Base-by-base conservation (phyloP, 31 red algal genomes). In the Porphyra umbilicalis region DNA sequence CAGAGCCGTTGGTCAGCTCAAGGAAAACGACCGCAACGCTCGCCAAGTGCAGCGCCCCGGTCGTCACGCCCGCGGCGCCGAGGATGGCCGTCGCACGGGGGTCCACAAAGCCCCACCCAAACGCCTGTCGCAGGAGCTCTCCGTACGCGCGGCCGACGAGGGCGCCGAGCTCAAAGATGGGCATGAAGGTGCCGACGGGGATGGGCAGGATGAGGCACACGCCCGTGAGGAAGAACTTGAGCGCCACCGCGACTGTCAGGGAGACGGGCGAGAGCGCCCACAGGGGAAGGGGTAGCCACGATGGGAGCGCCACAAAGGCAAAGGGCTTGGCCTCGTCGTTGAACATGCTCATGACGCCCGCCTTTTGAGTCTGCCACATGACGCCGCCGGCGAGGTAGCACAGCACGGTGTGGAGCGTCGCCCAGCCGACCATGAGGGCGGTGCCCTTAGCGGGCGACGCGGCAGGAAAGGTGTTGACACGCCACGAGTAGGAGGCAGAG, bases 111-210 rank as follows among this genome's bases (percentile, higher is more conserved):
- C 75, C 34, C 32, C 86, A 89, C n/a, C 82, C 91, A 39, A 46
- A 80, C 18, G 38, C 84, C 57, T 71, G 57, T 25, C 57, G 57
- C 31, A 77, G 75, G 11, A 89, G 38, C 75, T 90, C 87, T 38
- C 92, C 87, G 87, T 87, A 94, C 2, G 84, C 79, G 31, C 87
- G 85, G 16, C 92, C 92, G 31, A 88, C 42, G 36, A 90, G 67
- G 13, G 92, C 92, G 9, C 92, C 92, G 40, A 90, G 75, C 39
- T 94, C 87, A 67, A 94, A 94, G 57, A 94, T 90, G 36, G 92
- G 92, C 88, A 90, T 90, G 46, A 94, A 94, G 8, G 84, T 87
- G 11, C 92, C 92, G 9, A 85, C 87, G 6, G 92, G 92, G 6
- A 94, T 84, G 31, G 92, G 92, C 92, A 94, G 89, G 42, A 90